Evolutionary conservation across 306 rosid species (phyloP), one percentile per base, ranked within the genome.

Genomic region (Cucumis cinereus): DNA sequence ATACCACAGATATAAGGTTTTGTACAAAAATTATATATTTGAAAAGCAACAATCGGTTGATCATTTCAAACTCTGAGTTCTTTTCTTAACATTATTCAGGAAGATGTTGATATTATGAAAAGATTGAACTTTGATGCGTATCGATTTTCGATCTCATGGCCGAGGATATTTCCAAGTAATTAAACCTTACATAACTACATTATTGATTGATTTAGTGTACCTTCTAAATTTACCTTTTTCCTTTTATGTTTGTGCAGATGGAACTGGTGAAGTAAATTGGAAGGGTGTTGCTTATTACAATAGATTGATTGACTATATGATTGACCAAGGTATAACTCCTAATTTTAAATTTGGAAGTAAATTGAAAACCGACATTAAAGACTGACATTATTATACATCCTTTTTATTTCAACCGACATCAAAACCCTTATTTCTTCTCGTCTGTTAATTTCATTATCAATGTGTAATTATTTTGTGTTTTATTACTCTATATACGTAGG

Each of bases 101-200:
- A 89, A 83, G 97, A 93, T 73, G 63, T 91, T 73, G 89, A 93
- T 80, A 56, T 91, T 78, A 88, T 93, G 93, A 82, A 77, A 26
- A 85, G 73, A 0, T 79, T 86, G 20, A 88, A 91, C 60, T 91
- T 93, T 52, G 98, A 91, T 78, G 97, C 96, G 13, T 93, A 93
- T 80, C 86, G 98, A 6, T 93, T 91, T 81, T 93, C 98, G 19
- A 93, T 93, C 82, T 93, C 98, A 2, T 93, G 97, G 98, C 86
- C 97, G 77, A 89, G 97, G 84, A 91, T 93, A 81, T 93, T 91
- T 54, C 98, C 98, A 79, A 58, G 97, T 93, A 82, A 84, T 64
- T 49, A 13, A 16, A 33, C 47, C 50, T 4, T 9, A 40, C 0
- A 4, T 24, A 7, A 45, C 2, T 13, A 24, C 0, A 4, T 22